Evolutionary conservation across 1,284 basidiomycete species (phyloP).

Genomic region (Ceratobasidium sp.): DNA sequence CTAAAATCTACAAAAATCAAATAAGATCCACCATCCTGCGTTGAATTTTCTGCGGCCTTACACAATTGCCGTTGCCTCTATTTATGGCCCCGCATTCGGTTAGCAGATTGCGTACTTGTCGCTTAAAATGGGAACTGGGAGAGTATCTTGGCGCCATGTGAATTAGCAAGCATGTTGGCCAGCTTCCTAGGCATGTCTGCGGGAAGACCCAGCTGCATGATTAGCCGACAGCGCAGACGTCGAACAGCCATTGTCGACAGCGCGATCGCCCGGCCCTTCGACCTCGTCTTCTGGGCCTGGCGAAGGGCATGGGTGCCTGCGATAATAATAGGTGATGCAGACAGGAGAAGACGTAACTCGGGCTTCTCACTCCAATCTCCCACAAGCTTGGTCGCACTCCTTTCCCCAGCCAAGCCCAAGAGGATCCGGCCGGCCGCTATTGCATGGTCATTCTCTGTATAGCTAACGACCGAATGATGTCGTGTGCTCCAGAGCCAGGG

Average conservation of each 20-base stretch:
- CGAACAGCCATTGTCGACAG: neutral
- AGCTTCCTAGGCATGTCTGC: neutral
- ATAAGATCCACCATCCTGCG: no score
- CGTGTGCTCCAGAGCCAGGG: constrained; percentile 17
- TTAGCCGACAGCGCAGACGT: neutral
- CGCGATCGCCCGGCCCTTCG: neutral
- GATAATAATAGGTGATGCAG: neutral
- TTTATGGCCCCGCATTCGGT: neutral
- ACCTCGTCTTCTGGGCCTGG: constrained; percentile 1
- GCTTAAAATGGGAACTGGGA: neutral
- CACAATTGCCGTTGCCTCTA: neutral
- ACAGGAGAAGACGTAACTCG: neutral
- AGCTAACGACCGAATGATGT: neutral
- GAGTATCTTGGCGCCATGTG: neutral
- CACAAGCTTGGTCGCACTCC: neutral
- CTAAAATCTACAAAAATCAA: no score
- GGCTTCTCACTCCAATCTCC: neutral
- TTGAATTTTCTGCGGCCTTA: no score
- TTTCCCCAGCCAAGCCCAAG: neutral
- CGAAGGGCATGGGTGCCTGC: neutral
- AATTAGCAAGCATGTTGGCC: neutral
- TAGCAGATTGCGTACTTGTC: neutral
- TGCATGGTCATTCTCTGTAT: neutral
- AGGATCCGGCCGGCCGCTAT: constrained; percentile 3
- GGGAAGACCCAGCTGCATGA: neutral